A percentile compares a stretch with the other conserved stretches of the same genome.
phyloP scores from a whole-genome alignment of 352 stramenopile species.

The Phytopythium aichiense region DNA sequence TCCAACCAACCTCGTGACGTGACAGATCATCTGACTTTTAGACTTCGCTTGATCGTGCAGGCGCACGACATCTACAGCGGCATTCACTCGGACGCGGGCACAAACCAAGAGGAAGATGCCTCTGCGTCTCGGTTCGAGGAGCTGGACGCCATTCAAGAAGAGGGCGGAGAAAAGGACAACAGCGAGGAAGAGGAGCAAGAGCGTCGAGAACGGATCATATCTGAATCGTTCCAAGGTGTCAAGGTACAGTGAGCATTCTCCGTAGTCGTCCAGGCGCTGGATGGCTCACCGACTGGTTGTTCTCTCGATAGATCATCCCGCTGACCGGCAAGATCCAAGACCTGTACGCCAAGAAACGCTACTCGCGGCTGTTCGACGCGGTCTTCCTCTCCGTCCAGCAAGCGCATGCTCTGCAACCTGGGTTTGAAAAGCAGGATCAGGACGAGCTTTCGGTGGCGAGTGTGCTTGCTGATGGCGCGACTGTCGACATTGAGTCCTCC shows the following conservation, averaged over 20 bases:
- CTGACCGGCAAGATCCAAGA: constrained; percentile 56
- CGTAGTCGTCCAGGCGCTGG: neutral
- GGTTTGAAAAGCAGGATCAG: constrained; percentile 12
- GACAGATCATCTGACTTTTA: neutral
- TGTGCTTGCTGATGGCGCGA: constrained; percentile 35
- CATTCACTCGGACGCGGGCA: constrained; percentile 35
- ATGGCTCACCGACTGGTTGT: neutral
- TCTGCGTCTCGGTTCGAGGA: constrained; percentile 22
- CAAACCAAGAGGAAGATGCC: constrained; percentile 7
- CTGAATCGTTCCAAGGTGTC: constrained; percentile 50
- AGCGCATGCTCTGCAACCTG: constrained; percentile 40
- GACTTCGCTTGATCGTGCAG: constrained; percentile 8
- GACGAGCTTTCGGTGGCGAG: constrained; percentile 21
- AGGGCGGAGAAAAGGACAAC: neutral
- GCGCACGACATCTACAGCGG: constrained; percentile 85
- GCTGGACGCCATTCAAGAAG: constrained; percentile 15
- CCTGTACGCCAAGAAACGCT: constrained; percentile 61
- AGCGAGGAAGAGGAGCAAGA: constrained; percentile 28
- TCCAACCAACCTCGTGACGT: no score
- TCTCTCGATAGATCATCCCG: constrained; percentile 46
- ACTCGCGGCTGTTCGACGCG: constrained; percentile 54
- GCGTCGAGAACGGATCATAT: constrained; percentile 32
- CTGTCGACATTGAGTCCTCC: constrained; percentile 67
- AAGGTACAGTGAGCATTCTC: constrained; percentile 26
- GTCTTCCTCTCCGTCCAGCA: constrained; percentile 67